phyloP scores from a whole-genome alignment of 768 basidiomycete genomes.

The Podaxis sp. region DNA sequence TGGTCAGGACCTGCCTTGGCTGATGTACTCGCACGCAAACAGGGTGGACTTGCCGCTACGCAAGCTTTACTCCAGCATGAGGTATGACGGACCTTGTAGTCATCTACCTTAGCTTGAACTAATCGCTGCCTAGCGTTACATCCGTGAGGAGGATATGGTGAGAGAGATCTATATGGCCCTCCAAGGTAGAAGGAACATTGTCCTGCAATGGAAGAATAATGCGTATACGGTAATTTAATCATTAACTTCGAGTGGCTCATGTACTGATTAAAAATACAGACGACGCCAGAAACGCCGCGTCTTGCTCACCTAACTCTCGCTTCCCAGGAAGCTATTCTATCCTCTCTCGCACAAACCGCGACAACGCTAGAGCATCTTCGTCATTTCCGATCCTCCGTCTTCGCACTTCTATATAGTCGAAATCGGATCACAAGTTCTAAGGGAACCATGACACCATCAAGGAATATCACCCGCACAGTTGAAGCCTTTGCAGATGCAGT shows the following conservation, averaged over 20 bases:
- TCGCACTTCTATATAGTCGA: conserved; percentile 30
- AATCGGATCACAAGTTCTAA: conserved; percentile 15
- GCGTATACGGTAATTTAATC: conserved; percentile 28
- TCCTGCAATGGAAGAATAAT: conserved; percentile 41
- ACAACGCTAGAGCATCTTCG: conserved; percentile 64
- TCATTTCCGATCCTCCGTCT: conserved; percentile 51
- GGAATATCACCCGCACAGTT: conserved; percentile 52
- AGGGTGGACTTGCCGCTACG: conserved; percentile 30
- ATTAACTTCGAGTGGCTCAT: not conserved
- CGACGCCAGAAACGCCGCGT: conserved; percentile 50
- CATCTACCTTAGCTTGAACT: not conserved
- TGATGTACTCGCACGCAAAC: conserved; percentile 30
- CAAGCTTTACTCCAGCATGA: conserved; percentile 41
- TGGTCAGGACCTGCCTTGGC: conserved; percentile 45
- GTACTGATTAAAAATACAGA: conserved; percentile 29
- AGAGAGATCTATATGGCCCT: conserved; percentile 75
- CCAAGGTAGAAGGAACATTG: conserved; percentile 66
- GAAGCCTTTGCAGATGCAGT: conserved; percentile 83
- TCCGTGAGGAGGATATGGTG: conserved; percentile 73
- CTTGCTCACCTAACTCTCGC: conserved; percentile 66
- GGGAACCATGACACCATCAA: conserved; percentile 12
- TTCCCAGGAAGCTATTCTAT: conserved; percentile 64
- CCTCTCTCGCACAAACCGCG: conserved; percentile 55
- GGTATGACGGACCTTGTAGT: conserved; percentile 25
- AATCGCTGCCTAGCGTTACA: conserved; percentile 49